These are phyloP conservation scores for Scutellaria minor DNA, from an alignment of 257 asterid species.

Conservation along the genomic window DNA sequence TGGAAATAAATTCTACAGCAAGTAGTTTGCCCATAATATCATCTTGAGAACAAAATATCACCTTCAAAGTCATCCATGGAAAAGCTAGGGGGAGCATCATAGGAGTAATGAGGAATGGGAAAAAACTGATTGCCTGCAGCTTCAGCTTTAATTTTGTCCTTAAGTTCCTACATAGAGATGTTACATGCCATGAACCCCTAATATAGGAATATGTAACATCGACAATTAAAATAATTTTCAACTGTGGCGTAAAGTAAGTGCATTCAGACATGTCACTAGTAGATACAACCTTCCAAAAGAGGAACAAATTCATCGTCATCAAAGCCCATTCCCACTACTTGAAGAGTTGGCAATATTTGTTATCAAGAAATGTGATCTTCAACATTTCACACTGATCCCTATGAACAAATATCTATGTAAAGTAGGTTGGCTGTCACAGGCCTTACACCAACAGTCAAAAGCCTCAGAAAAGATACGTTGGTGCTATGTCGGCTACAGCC, in stretches of 20 bases:
- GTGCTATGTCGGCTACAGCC: no score
- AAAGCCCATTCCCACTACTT: no score
- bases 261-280: conserved; percentile 10
- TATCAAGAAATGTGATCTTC: no score
- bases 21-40: conserved; percentile 16
- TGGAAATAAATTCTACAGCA: background rate
- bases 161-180: conserved; percentile 59
- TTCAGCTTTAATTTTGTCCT: conserved; percentile 82
- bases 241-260: conserved; percentile 15
- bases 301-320: background rate
- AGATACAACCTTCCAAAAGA: conserved; percentile 5
- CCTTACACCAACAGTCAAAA: no score
- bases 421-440: no score
- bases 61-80: conserved; percentile 97
- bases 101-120: conserved; percentile 52
- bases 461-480: no score
- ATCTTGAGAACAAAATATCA: conserved; percentile 34
- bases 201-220: conserved; percentile 1
- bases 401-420: no score
- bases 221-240: conserved; percentile 10
- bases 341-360: no score
- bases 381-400: no score
- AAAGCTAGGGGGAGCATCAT: conserved; percentile 60
- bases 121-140: conserved; percentile 53
- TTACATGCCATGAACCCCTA: conserved; percentile 23